phyloP scores from a whole-genome alignment of 257 asterid species.

The Fraxinus pennsylvanica region DNA sequence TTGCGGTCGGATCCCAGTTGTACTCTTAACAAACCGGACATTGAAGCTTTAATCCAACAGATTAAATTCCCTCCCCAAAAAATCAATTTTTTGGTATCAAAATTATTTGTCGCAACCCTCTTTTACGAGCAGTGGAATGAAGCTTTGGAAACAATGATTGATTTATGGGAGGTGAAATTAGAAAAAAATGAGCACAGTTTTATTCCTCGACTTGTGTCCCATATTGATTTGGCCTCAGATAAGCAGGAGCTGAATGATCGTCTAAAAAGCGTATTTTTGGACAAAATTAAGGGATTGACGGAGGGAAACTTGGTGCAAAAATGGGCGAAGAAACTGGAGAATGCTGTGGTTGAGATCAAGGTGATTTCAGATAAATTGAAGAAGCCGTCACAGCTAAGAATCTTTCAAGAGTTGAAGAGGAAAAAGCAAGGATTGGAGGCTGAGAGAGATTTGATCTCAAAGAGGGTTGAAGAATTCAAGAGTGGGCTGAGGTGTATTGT shows the following conservation, averaged over 20 bases:
- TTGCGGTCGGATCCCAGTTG: conserved; percentile 31
- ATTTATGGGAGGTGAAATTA: conserved; percentile 61
- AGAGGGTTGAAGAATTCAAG: conserved; percentile 65
- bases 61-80: conserved; percentile 47
- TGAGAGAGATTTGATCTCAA: conserved; percentile 51
- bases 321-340: conserved; percentile 44
- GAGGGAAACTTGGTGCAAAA: conserved; percentile 48
- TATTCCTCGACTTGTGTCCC: conserved; percentile 40
- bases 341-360: conserved; percentile 30
- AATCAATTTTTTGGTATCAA: conserved; percentile 1
- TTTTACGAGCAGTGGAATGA: conserved; percentile 73
- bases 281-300: conserved; percentile 40
- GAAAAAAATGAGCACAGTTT: conserved; percentile 28
- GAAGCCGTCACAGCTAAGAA: conserved; percentile 9
- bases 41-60: conserved; percentile 28
- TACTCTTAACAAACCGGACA: conserved; percentile 15
- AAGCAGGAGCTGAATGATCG: conserved; percentile 55
- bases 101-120: conserved; percentile 31
- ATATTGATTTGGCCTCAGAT: conserved; percentile 59
- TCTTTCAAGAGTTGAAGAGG: conserved; percentile 24
- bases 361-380: conserved; percentile 12
- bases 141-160: conserved; percentile 55
- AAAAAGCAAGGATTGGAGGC: conserved; percentile 41
- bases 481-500: conserved; percentile 50
- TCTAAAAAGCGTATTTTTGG: conserved; percentile 47